phyloP scores from a whole-genome alignment of 371 early-diverging fungal species.

The Syncephalastrum racemosum region DNA sequence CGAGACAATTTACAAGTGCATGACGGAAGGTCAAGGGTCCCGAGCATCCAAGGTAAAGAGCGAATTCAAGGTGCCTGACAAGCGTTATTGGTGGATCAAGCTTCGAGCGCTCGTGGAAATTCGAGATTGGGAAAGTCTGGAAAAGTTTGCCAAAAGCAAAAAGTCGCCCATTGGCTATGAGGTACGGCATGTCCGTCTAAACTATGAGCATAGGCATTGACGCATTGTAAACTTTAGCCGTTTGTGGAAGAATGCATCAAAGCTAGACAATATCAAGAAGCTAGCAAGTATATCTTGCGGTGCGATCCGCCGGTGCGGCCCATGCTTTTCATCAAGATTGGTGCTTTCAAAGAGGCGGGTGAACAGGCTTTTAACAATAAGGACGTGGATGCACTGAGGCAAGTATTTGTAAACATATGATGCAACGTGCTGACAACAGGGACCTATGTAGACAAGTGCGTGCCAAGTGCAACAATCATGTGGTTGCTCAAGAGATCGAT shows the following conservation, averaged over 20 bases:
- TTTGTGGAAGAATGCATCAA: conserved; percentile 84
- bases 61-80: conserved; percentile 90
- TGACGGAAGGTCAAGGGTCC: conserved; percentile 68
- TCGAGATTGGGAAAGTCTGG: conserved; percentile 87
- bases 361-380: conserved; percentile 70
- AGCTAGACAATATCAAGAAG: conserved; percentile 77
- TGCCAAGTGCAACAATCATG: conserved; percentile 52
- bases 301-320: conserved; percentile 73
- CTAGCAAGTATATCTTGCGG: conserved; percentile 73
- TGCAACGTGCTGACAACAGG: background rate
- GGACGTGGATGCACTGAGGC: conserved; percentile 67
- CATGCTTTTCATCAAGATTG: conserved; percentile 71
- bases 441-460: conserved; percentile 43
- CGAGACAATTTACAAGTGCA: conserved; percentile 84
- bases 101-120: conserved; percentile 80
- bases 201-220: too few species aligned
- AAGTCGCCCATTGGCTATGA: conserved; percentile 85
- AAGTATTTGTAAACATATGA: conserved; percentile 18
- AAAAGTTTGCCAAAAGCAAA: conserved; percentile 75
- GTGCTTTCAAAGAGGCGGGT: conserved; percentile 77
- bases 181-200: conserved; percentile 22
- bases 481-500: conserved; percentile 55
- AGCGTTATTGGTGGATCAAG: conserved; percentile 85
- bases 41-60: conserved; percentile 76
- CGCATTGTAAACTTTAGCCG: conserved; percentile 38